Base-by-base conservation (phyloP, 1,284 basidiomycete species). In the Hemileia vastatrix region DNA sequence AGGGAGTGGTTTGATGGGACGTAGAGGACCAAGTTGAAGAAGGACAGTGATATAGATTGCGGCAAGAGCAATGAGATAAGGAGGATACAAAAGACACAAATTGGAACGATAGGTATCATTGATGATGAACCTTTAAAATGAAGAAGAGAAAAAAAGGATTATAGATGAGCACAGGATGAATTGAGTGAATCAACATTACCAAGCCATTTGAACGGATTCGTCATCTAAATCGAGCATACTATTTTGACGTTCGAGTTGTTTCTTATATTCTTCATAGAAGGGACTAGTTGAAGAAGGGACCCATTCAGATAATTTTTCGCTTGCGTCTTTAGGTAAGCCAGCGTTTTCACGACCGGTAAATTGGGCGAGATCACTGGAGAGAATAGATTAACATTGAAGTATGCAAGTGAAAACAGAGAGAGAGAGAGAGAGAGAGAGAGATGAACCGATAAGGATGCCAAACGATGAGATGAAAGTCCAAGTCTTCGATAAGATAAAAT, bases 61-160 rank as follows among this genome's bases (percentile, higher is more conserved):
- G 0, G 92, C 86, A 65, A 97, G 83, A 15, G 94, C 92, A 65
- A 97, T 87, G 63, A 97, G 81, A 75, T 96, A 91, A 0, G 94
- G 94, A 0, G 94, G 91, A 71, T 97, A 87, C 36, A 95, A 78
- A 8, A 97, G 83, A 68, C 88, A 90, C 9, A 97, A 79, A 59
- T 93, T 87, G 1, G 89, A 90, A 55, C 90, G 85, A 74, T 92
- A 97, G 0, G 88, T 90, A 76, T 98, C 95, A 78, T 97, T 98
- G 72, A 97, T 85, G 67, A 96, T 84, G 75, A 93, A 91, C 90
- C 91, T 93, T 65, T 1, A 3, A 52, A n/a, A 48, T 9, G 18
- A n/a, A 51, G 36, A 40, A 24, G 11, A 50, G 40, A 19, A 54
- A 13, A 3, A 40, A 6, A 61, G 3, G 23, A 44, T 45, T 11